Evolutionary conservation across 129 eudicot species (phyloP).

Genomic region (Logfia minima): DNA sequence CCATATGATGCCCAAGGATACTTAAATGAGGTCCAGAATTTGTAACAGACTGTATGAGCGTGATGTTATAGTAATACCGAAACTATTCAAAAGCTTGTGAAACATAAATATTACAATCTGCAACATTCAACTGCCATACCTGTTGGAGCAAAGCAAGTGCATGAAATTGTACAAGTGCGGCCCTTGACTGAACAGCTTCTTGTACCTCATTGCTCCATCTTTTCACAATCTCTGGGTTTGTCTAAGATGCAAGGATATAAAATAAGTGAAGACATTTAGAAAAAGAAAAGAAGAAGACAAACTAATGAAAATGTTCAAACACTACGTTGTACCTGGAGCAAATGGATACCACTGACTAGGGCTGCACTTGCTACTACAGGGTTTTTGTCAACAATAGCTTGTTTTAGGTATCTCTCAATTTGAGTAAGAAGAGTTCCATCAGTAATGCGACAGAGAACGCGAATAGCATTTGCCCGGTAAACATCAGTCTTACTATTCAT

Average conservation of each 20-base stretch:
- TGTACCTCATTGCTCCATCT: constrained; percentile 99
- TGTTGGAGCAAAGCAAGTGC: constrained; percentile 91
- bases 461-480: constrained; percentile 95
- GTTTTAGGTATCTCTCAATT: constrained; percentile 93
- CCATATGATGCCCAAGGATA: constrained; percentile 6
- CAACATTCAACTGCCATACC: constrained; percentile 42
- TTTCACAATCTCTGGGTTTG: constrained; percentile 82
- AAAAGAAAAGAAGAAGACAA: not conserved
- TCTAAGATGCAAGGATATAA: constrained; percentile 36
- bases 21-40: not conserved
- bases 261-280: not conserved
- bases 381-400: constrained; percentile 94
- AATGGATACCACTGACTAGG: constrained; percentile 92
- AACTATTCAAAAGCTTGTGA: not conserved
- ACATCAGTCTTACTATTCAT: constrained; percentile 97
- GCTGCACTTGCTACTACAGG: constrained; percentile 99
- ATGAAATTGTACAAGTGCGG: constrained; percentile 95
- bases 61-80: not conserved
- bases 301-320: constrained; percentile 12
- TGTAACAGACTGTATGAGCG: not conserved
- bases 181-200: constrained; percentile 93
- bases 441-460: constrained; percentile 89
- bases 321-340: constrained; percentile 68
- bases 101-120: constrained; percentile 14
- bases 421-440: constrained; percentile 93